Evolutionary conservation across 306 rosid species (phyloP).

Genomic region (Comarum palustre): DNA sequence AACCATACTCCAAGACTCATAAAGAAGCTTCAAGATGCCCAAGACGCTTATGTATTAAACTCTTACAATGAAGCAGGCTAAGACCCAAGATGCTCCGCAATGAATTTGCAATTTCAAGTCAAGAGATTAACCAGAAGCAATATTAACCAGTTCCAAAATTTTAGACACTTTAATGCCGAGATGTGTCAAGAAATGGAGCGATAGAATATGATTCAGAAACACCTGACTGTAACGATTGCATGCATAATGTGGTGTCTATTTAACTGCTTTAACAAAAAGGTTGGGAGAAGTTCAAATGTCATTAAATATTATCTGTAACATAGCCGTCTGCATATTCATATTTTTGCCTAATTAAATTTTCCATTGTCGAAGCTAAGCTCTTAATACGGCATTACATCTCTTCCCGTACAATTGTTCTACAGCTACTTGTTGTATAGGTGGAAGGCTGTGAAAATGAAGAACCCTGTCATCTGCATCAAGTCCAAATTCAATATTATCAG

Average conservation of each 20-base stretch:
- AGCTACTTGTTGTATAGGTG: slow-evolving; percentile 82
- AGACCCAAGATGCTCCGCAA: too few species aligned
- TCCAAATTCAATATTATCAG: slow-evolving; percentile 2
- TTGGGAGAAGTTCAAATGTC: not conserved
- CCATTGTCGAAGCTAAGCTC: slow-evolving; percentile 23
- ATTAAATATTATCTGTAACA: slow-evolving; percentile 16
- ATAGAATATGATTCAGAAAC: not conserved
- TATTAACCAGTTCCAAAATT: not conserved
- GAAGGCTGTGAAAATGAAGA: slow-evolving; percentile 70
- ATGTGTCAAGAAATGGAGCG: not conserved
- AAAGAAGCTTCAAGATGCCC: too few species aligned
- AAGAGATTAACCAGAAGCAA: too few species aligned
- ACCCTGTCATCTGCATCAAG: slow-evolving; percentile 89
- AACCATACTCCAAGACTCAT: too few species aligned
- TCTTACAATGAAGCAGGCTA: too few species aligned
- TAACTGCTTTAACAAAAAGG: not conserved
- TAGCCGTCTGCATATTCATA: slow-evolving; percentile 16
- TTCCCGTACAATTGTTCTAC: slow-evolving; percentile 19
- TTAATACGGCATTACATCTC: slow-evolving; percentile 14
- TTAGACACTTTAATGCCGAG: not conserved
- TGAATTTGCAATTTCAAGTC: not conserved
- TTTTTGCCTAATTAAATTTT: slow-evolving; percentile 49
- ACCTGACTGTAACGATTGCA: not conserved
- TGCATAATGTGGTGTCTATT: not conserved
- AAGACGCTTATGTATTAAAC: too few species aligned